Percentiles rank a stretch among this genome's conserved stretches.
Conservation (phyloP, 768 basidiomycete species). For the Phlegmacium glaucopus region DNA sequence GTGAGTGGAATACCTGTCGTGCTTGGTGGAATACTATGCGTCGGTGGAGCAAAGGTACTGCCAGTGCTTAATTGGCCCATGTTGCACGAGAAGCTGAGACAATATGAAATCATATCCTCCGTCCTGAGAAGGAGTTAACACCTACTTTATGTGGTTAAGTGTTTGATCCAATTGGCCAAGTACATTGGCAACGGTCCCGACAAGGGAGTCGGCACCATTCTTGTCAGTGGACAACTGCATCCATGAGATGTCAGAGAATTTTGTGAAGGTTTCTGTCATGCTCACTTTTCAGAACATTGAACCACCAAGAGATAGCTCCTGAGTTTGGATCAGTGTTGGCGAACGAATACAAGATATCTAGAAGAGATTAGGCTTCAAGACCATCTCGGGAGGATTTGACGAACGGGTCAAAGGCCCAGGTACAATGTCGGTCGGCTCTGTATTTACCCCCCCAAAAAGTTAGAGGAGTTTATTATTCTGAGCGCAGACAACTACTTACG, state of each 20-base stretch:
- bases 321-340: conserved; percentile 64
- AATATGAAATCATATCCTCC: background rate
- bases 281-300: conserved; percentile 74
- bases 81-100: conserved; percentile 56
- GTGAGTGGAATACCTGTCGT: conserved; percentile 19
- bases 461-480: conserved; percentile 2
- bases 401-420: conserved; percentile 59
- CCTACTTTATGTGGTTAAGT: conserved; percentile 59
- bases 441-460: conserved; percentile 2
- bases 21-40: no score
- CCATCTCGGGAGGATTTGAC: conserved; percentile 9
- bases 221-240: conserved; percentile 58
- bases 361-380: background rate
- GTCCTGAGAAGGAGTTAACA: background rate
- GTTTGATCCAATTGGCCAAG: conserved; percentile 59
- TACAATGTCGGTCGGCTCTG: conserved; percentile 65
- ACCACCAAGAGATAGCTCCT: conserved; percentile 64
- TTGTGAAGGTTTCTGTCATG: conserved; percentile 2
- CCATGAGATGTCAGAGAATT: background rate
- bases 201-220: conserved; percentile 54
- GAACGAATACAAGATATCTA: conserved; percentile 73
- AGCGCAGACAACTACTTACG: conserved; percentile 35
- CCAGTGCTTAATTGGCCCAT: conserved; percentile 74
- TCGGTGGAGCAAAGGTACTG: conserved; percentile 49
- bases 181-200: conserved; percentile 42